Base-by-base conservation (phyloP, 345 rosid species). In the Aethionema arabicum region DNA sequence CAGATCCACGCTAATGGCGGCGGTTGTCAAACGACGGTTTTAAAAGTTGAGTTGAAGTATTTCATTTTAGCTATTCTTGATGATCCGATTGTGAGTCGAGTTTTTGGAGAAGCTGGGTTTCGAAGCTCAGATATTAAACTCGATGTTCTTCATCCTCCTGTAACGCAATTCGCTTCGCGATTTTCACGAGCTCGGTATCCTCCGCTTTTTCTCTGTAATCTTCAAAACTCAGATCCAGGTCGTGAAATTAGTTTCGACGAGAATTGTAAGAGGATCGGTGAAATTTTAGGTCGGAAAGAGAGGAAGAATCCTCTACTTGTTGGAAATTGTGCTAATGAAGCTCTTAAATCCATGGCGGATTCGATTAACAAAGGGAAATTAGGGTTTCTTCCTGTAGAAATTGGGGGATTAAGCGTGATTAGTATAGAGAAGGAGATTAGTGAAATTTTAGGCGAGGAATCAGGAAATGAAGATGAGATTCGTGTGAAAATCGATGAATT, bases 1-100 rank as follows among this genome's bases (percentile, higher is more conserved):
- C 92, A 87, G 71, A 60, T 80, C 6, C 83, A 81, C 66, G 67
- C 40, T 33, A 52, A 52, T 53, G 27, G 50, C 61, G 54, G 61
- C 5, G 65, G 60, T 12, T 57, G 59, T 2, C 68, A 63, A 2
- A 63, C 74, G 54, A 48, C 83, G 35, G 74, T 67, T 61, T 53
- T 82, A 63, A 86, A 79, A 35, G 90, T 87, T 5, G 90, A 84
- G 58, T 47, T 84, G 31, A 80, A 76, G 63, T 69, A 80, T 50
- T 74, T 87, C 9, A 61, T 82, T 29, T 6, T 82, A 5, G 77
- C 95, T 1, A 86, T 86, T 57, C 76, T 86, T 7, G 95, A 86
- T 37, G 95, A 86, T 53, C 95, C 95, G 69, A 74, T 74, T 41
- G 86, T 82, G 30, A 86, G 83, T 59, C 79, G 86, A 40, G 80